A percentile compares a stretch with the other conserved stretches of the same genome.
Conservation (phyloP, 2,329 filamentous ascomycete species). For the Fusarium sp. region DNA sequence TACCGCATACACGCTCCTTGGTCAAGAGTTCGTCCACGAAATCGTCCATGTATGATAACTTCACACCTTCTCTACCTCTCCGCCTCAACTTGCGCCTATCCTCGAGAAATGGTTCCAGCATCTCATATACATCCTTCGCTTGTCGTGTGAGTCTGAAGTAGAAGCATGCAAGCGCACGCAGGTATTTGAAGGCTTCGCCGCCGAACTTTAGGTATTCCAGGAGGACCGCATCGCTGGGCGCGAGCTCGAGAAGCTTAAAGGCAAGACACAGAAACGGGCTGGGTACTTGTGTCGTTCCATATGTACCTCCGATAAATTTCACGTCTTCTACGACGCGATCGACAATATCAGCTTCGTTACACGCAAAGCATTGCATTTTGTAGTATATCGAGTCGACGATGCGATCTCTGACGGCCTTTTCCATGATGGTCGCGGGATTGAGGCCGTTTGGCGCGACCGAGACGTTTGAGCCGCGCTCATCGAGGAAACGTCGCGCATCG, state of each 20-base stretch:
- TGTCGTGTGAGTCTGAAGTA: conserved; percentile 91
- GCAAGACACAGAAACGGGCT: conserved; percentile 93
- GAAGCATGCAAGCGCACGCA: conserved; percentile 89
- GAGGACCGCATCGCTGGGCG: conserved; percentile 81
- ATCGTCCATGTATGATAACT: conserved; percentile 85
- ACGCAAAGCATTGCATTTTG: conserved; percentile 97
- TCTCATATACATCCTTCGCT: conserved; percentile 81
- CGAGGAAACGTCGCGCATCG: conserved; percentile 84
- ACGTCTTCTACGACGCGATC: conserved; percentile 89
- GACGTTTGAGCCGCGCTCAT: conserved; percentile 86
- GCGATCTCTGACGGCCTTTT: conserved; percentile 94
- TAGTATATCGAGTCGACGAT: conserved; percentile 97
- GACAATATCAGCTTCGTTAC: conserved; percentile 86
- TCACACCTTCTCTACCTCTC: conserved; percentile 78
- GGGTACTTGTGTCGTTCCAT: conserved; percentile 84
- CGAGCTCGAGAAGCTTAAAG: conserved; percentile 93
- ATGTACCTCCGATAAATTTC: conserved; percentile 86
- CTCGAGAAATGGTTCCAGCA: conserved; percentile 83
- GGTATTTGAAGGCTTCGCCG: conserved; percentile 83
- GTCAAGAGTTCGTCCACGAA: conserved; percentile 93
- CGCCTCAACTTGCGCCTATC: conserved; percentile 87
- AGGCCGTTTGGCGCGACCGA: conserved; percentile 84
- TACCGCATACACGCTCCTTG: conserved; percentile 91
- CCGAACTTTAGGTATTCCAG: conserved; percentile 82
- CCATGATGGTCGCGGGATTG: conserved; percentile 95